Conservation (phyloP, 805 yeast genomes). For the Saccharomycopsis fibuligera region DNA sequence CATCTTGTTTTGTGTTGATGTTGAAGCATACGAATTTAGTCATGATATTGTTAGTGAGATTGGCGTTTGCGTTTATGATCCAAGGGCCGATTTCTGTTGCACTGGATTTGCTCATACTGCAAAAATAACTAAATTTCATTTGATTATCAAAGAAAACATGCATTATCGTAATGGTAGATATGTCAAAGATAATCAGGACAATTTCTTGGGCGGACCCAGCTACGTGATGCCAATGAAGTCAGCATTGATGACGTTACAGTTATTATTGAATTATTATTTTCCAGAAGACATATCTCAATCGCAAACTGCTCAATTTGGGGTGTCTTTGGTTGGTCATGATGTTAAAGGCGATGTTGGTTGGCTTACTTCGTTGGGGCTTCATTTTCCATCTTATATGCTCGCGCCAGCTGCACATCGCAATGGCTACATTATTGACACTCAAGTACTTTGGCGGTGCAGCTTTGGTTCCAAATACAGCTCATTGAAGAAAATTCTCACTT, state of each 20-base stretch:
- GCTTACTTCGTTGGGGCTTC: constrained; percentile 41
- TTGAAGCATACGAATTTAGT: constrained; percentile 50
- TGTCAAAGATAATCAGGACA: constrained; percentile 47
- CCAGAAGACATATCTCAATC: constrained; percentile 25
- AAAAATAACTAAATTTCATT: constrained; percentile 40
- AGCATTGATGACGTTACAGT: constrained; percentile 35
- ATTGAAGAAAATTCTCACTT: constrained; percentile 40
- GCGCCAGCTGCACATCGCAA: too few relatives aligned
- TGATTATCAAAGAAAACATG: constrained; percentile 39
- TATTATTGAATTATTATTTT: constrained; percentile 40
- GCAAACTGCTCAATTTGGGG: constrained; percentile 26
- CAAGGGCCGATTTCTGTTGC: constrained; percentile 35
- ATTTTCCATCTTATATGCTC: constrained; percentile 33
- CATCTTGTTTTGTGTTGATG: constrained; percentile 43
- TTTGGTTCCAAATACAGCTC: constrained; percentile 38
- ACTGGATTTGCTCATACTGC: constrained; percentile 41
- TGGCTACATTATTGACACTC: constrained; percentile 37
- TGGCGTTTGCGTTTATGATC: constrained; percentile 53
- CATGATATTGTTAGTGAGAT: constrained; percentile 44
- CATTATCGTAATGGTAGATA: constrained; percentile 42
- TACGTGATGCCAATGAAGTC: constrained; percentile 33
- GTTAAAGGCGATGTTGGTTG: constrained; percentile 48
- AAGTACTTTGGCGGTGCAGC: constrained; percentile 34
- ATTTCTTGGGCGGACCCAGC: constrained; percentile 47
- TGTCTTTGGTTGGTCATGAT: constrained; percentile 53